These are phyloP conservation scores for Diaporthe caulivora DNA, from an alignment of 2,329 filamentous ascomycete species.

Conservation along the genomic window DNA sequence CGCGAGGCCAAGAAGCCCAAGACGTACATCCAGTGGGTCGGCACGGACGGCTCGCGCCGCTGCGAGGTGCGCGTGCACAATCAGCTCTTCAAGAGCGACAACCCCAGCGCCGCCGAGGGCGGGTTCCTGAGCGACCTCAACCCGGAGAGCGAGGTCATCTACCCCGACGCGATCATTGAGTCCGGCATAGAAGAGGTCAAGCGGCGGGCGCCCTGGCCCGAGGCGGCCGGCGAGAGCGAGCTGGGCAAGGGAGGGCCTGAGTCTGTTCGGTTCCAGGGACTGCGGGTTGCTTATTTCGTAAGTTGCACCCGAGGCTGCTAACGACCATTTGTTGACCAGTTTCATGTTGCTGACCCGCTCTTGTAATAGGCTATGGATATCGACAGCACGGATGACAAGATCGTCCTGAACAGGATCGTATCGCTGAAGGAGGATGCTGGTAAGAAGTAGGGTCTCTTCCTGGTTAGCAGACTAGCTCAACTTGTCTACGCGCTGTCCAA, in stretches of 20 bases:
- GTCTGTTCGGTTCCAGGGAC: constrained; percentile 89
- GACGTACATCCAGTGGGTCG: constrained; percentile 75
- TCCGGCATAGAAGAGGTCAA: constrained; percentile 84
- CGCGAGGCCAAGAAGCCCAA: constrained; percentile 47
- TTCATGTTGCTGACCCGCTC: constrained; percentile 39
- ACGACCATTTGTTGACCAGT: neutral
- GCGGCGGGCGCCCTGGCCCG: constrained; percentile 82
- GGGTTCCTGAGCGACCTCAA: constrained; percentile 90
- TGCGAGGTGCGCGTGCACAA: constrained; percentile 40
- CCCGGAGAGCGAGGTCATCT: constrained; percentile 85
- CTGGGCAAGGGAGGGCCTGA: constrained; percentile 74
- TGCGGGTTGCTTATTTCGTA: constrained; percentile 88
- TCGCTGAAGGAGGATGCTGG: constrained; percentile 89
- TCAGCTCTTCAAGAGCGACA: constrained; percentile 72
- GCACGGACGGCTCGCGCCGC: constrained; percentile 38
- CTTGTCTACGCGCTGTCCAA: neutral
- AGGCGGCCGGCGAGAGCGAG: constrained; percentile 77
- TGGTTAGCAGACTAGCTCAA: neutral
- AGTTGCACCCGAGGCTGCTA: constrained; percentile 46
- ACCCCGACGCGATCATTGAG: constrained; percentile 83
- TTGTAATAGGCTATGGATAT: constrained; percentile 74
- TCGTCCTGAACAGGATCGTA: constrained; percentile 92
- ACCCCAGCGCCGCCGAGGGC: constrained; percentile 81
- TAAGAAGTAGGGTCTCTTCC: constrained; percentile 58
- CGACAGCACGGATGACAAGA: constrained; percentile 82